These are phyloP conservation scores for Exophiala alcalophila DNA, from an alignment of 2,329 filamentous ascomycete species.

Conservation along the genomic window DNA sequence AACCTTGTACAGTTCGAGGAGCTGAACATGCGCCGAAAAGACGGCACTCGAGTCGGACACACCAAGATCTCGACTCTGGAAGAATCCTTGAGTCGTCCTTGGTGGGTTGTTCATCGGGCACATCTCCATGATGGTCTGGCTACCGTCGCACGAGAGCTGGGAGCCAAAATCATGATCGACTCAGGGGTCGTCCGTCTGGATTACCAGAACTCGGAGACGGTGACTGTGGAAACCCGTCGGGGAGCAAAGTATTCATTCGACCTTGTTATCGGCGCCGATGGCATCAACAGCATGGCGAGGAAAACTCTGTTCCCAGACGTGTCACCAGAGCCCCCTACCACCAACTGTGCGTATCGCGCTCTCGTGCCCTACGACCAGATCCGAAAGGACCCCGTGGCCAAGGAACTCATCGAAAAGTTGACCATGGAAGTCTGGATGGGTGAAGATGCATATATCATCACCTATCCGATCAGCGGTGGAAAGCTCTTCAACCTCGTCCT, in stretches of 20 bases:
- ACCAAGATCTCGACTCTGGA: constrained; percentile 11
- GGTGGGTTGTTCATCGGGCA: constrained; percentile 38
- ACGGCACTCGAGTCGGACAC: constrained; percentile 13
- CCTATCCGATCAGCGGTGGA: constrained; percentile 45
- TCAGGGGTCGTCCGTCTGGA: constrained; percentile 37
- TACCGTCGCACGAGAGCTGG: constrained; percentile 38
- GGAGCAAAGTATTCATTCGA: constrained; percentile 34
- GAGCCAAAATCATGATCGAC: constrained; percentile 39
- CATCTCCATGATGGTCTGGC: constrained; percentile 47
- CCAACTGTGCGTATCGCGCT: constrained; percentile 47
- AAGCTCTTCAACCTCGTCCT: constrained; percentile 48
- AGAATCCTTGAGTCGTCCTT: constrained; percentile 6
- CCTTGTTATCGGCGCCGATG: constrained; percentile 43
- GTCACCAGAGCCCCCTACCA: constrained; percentile 39
- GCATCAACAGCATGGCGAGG: constrained; percentile 41
- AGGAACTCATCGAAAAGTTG: constrained; percentile 39
- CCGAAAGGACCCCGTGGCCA: constrained; percentile 40
- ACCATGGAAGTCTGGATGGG: constrained; percentile 49
- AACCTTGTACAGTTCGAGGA: constrained; percentile 42
- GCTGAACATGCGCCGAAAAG: constrained; percentile 36
- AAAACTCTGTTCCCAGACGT: constrained; percentile 42
- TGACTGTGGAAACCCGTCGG: constrained; percentile 13
- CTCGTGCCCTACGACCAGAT: constrained; percentile 45
- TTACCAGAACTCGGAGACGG: constrained; percentile 20
- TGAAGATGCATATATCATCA: constrained; percentile 42